phyloP scores from a whole-genome alignment of 257 asterid genomes.

The Ilex asprella region DNA sequence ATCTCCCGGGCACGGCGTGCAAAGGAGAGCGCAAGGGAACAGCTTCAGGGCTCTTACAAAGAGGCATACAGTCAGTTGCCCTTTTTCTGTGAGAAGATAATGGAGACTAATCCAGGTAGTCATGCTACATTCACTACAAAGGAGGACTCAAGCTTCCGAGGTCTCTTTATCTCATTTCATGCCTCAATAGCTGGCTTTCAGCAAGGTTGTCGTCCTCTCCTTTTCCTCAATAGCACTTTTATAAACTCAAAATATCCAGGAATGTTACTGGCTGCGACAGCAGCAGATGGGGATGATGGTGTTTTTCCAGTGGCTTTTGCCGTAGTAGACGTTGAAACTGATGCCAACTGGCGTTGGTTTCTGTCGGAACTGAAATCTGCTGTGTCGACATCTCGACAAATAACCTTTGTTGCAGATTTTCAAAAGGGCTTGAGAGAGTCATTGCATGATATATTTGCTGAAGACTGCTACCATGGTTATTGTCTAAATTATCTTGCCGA shows the following conservation, averaged over 20 bases:
- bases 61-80: constrained; percentile 93
- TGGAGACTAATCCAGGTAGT: constrained; percentile 94
- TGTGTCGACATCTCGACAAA: constrained; percentile 57
- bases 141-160: constrained; percentile 89
- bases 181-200: constrained; percentile 87
- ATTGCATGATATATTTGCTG: constrained; percentile 60
- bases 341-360: constrained; percentile 96
- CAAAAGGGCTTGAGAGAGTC: constrained; percentile 81
- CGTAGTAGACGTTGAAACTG: constrained; percentile 91
- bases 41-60: constrained; percentile 94
- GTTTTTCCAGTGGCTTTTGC: constrained; percentile 91
- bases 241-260: constrained; percentile 96
- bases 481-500: constrained; percentile 91
- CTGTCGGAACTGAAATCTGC: constrained; percentile 73
- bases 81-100: constrained; percentile 72
- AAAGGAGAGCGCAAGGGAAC: constrained; percentile 96
- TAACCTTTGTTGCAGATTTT: constrained; percentile 87
- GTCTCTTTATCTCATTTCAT: constrained; percentile 76
- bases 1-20: constrained; percentile 99
- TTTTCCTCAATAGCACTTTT: constrained; percentile 86
- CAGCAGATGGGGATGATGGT: constrained; percentile 90
- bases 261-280: constrained; percentile 79
- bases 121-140: constrained; percentile 71
- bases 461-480: constrained; percentile 81
- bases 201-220: constrained; percentile 82